A percentile compares a stretch with the other conserved stretches of the same genome.
phyloP scores from a whole-genome alignment of 495 filamentous ascomycete genomes.

The Aspergillus heteromorphus region DNA sequence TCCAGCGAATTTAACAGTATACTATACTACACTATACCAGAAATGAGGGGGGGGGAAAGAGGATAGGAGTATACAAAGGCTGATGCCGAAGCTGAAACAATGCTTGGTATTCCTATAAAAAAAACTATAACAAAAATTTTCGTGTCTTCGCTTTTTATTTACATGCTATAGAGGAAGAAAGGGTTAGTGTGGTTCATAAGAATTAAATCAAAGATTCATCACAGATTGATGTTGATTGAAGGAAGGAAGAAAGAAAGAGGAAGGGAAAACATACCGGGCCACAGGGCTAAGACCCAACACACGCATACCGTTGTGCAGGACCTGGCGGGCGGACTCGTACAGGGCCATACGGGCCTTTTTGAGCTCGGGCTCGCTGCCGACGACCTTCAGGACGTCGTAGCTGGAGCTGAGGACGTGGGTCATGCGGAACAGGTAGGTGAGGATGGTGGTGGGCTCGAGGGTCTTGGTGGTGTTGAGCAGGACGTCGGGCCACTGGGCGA shows the following conservation, averaged over 20 bases:
- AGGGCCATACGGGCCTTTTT: constrained; percentile 77
- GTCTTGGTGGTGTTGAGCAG: constrained; percentile 57
- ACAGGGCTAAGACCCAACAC: constrained; percentile 76
- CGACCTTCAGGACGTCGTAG: constrained; percentile 75
- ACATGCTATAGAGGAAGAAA: constrained; percentile 8
- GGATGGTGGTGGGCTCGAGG: constrained; percentile 60
- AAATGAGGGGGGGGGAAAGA: too few species aligned
- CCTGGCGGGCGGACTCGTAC: constrained; percentile 71
- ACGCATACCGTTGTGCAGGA: constrained; percentile 79
- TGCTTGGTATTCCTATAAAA: constrained; percentile 7
- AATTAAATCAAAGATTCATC: too few species aligned
- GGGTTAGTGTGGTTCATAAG: neutral
- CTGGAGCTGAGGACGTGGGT: constrained; percentile 77
- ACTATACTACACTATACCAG: too few species aligned
- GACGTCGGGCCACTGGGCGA: constrained; percentile 61
- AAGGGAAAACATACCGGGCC: constrained; percentile 45
- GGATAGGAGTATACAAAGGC: neutral
- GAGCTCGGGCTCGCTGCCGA: constrained; percentile 64
- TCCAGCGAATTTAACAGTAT: too few species aligned
- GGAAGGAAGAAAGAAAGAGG: too few species aligned
- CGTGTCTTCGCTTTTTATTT: constrained; percentile 5
- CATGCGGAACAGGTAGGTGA: constrained; percentile 85
- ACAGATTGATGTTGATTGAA: neutral
- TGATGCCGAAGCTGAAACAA: neutral
- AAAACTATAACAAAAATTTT: neutral